Conservation (phyloP, 225 moss, liverwort and hornwort species). For the Sphagnum contortum region DNA sequence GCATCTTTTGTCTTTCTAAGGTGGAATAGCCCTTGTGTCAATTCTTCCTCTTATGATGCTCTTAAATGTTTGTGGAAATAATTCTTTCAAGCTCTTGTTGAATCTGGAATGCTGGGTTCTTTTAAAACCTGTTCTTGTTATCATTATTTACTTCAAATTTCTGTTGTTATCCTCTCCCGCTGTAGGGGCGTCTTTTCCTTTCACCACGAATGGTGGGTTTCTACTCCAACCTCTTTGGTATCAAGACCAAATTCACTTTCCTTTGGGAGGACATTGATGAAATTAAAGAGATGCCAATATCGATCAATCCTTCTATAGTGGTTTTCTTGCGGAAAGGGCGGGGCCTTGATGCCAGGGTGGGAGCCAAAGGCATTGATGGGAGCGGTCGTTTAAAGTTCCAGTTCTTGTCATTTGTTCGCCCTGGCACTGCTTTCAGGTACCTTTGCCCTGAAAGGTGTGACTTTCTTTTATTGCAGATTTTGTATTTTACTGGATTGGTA, state of each 20-base stretch:
- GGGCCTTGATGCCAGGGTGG: slow-evolving; percentile 61
- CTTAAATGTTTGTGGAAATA: too few species aligned
- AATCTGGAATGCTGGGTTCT: too few species aligned
- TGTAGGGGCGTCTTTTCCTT: slow-evolving; percentile 87
- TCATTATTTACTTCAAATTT: too few species aligned
- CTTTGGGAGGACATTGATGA: slow-evolving; percentile 98
- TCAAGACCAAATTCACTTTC: slow-evolving; percentile 92
- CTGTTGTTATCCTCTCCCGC: background rate
- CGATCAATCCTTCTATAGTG: slow-evolving; percentile 73
- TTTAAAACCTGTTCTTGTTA: too few species aligned
- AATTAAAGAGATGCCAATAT: slow-evolving; percentile 61
- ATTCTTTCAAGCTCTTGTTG: too few species aligned
- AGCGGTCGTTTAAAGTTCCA: slow-evolving; percentile 76
- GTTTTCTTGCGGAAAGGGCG: slow-evolving; percentile 67
- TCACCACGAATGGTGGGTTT: slow-evolving; percentile 91
- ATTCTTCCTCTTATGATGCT: too few species aligned
- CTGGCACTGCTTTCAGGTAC: slow-evolving; percentile 75
- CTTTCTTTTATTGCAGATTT: too few species aligned
- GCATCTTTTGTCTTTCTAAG: too few species aligned
- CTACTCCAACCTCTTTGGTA: slow-evolving; percentile 89
- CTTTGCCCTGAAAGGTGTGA: background rate
- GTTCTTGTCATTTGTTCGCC: slow-evolving; percentile 84
- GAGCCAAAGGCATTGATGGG: slow-evolving; percentile 63
- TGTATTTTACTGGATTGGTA: too few species aligned
- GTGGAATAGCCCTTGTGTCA: too few species aligned